These are phyloP conservation scores for Lojkania enalia DNA, from an alignment of 2,329 filamentous ascomycete genomes.

Conservation along the genomic window DNA sequence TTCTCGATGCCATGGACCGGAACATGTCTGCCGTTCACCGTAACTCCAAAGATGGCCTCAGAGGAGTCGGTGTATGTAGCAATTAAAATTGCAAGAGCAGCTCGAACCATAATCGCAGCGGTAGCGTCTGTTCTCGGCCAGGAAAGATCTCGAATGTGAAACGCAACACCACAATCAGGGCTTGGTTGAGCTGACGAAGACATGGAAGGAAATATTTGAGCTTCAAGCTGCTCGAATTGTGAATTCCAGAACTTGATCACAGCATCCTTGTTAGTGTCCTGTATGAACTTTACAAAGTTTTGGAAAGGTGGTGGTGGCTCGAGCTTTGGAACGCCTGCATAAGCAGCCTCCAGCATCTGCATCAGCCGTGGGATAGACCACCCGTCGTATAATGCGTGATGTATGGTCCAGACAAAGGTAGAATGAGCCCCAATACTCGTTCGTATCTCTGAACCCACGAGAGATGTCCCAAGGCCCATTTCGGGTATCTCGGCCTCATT, in stretches of 20 bases:
- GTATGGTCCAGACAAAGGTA: constrained; percentile 8
- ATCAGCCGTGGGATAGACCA: background rate
- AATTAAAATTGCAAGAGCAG: constrained; percentile 59
- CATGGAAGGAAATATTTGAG: constrained; percentile 50
- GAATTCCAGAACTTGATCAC: constrained; percentile 38
- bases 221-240: constrained; percentile 47
- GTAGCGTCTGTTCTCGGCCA: constrained; percentile 2
- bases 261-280: constrained; percentile 1
- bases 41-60: constrained; percentile 58
- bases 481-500: constrained; percentile 42
- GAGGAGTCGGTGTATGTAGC: constrained; percentile 55
- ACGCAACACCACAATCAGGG: constrained; percentile 47
- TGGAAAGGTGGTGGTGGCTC: constrained; percentile 30
- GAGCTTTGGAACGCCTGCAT: constrained; percentile 9
- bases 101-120: constrained; percentile 49
- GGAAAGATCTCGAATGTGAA: constrained; percentile 41
- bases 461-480: constrained; percentile 44
- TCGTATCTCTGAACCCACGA: constrained; percentile 53
- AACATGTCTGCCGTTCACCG: constrained; percentile 55
- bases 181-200: constrained; percentile 32
- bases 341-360: constrained; percentile 30
- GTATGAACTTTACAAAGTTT: constrained; percentile 41
- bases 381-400: background rate
- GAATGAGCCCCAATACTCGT: constrained; percentile 4
- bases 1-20: constrained; percentile 45